phyloP scores from a whole-genome alignment of 2,329 filamentous ascomycete genomes.

The Hypoxylon sp. region DNA sequence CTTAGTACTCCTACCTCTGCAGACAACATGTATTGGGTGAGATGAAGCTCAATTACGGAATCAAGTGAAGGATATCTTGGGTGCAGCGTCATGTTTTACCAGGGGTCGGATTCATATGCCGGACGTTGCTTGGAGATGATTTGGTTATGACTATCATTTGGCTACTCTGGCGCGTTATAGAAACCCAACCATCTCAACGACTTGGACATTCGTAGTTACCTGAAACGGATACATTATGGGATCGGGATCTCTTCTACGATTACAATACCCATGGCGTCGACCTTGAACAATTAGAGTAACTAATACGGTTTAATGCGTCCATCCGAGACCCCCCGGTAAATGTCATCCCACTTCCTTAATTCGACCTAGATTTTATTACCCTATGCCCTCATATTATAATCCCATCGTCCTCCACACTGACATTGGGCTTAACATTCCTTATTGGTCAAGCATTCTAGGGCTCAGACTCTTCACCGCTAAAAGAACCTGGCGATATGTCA shows the following conservation, averaged over 20 bases:
- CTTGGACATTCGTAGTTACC: no score
- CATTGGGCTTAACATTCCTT: neutral
- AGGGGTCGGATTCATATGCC: neutral
- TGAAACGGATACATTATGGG: neutral
- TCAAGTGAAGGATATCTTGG: neutral
- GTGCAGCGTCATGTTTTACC: no score
- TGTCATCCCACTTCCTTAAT: slow-evolving; percentile 7
- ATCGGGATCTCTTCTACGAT: neutral
- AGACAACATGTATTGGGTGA: neutral
- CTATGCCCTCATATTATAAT: neutral
- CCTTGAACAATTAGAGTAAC: neutral
- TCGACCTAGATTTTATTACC: neutral
- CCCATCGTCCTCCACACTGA: slow-evolving; percentile 7
- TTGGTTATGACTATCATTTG: no score
- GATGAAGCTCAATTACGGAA: neutral
- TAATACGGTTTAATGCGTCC: slow-evolving; percentile 9
- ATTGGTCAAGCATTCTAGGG: slow-evolving; percentile 4
- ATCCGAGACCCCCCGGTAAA: neutral
- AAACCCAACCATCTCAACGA: no score
- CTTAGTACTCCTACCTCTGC: neutral
- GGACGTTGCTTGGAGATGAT: neutral
- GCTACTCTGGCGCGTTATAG: no score
- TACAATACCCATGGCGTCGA: neutral
- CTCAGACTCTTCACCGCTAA: slow-evolving; percentile 26
- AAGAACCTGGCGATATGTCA: slow-evolving; percentile 18